Conservation (phyloP, 23 red algal genomes). For the Gracilaria vermiculophylla region DNA sequence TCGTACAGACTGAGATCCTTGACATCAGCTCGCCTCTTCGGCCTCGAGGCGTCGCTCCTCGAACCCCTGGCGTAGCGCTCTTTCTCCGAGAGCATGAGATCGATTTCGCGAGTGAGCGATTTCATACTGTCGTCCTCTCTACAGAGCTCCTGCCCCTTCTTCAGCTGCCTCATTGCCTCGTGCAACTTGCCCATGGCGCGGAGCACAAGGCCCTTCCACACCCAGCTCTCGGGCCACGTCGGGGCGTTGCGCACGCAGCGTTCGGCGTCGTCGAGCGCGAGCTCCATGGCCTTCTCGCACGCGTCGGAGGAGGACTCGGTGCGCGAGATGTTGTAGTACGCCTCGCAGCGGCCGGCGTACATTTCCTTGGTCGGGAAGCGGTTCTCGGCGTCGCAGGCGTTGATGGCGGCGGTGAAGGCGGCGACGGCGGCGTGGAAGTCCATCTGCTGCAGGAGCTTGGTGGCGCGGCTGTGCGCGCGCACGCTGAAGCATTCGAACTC, state of each 20-base stretch:
- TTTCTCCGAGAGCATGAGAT: conserved; percentile 14
- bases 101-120: conserved; percentile 25
- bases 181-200: conserved; percentile 49
- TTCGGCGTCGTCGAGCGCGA: conserved; percentile 77
- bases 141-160: conserved; percentile 66
- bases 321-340: conserved; percentile 4
- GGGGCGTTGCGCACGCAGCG: conserved; percentile 68
- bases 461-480: conserved; percentile 21
- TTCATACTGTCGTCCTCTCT: conserved; percentile 62
- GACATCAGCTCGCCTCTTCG: conserved; percentile 30
- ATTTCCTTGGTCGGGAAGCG: conserved; percentile 51
- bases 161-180: conserved; percentile 48
- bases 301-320: conserved; percentile 16
- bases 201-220: conserved; percentile 61
- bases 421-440: conserved; percentile 45
- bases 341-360: conserved; percentile 48
- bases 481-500: conserved; percentile 66
- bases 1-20: conserved; percentile 84
- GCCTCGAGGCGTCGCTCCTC: conserved; percentile 2
- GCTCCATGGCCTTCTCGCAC: conserved; percentile 30
- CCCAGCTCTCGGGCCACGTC: conserved; percentile 61
- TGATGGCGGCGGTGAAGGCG: conserved; percentile 56
- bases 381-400: conserved; percentile 40
- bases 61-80: conserved; percentile 37
- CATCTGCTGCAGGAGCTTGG: conserved; percentile 17